phyloP scores from a whole-genome alignment of 768 basidiomycete species.

The Neoboletus brunneissimus region DNA sequence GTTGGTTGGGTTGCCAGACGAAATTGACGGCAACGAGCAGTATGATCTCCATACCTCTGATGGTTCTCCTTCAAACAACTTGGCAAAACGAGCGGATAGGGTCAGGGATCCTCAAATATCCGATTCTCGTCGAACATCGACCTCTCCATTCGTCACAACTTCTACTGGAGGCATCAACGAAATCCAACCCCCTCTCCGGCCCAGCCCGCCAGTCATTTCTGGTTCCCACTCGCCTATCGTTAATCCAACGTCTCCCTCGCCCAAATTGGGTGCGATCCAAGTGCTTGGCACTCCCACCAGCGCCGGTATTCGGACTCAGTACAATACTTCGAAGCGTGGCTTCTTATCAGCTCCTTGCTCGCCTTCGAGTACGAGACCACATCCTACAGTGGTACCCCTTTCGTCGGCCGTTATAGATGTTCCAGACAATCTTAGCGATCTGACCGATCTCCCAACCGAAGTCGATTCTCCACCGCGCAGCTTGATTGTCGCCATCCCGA shows the following conservation, averaged over 20 bases:
- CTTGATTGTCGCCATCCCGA: background rate
- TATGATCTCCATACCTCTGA: background rate
- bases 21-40: slow-evolving; percentile 1
- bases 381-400: background rate
- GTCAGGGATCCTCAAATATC: background rate
- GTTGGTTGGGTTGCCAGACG: slow-evolving; percentile 12
- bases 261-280: background rate
- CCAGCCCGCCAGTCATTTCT: background rate
- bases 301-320: background rate
- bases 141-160: background rate
- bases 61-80: background rate
- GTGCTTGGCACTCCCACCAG: background rate
- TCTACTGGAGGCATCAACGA: background rate
- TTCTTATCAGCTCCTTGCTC: background rate
- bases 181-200: background rate
- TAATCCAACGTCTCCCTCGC: background rate
- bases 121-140: background rate
- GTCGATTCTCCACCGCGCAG: slow-evolving; percentile 11
- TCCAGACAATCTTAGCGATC: slow-evolving; percentile 21
- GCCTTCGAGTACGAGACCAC: background rate
- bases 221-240: background rate
- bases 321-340: background rate
- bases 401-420: slow-evolving; percentile 7
- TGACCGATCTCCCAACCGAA: slow-evolving; percentile 32
- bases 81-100: background rate